A percentile compares a stretch with the other conserved stretches of the same genome.
phyloP scores from a whole-genome alignment of 495 filamentous ascomycete genomes.

The Neurospora tetrasperma region DNA sequence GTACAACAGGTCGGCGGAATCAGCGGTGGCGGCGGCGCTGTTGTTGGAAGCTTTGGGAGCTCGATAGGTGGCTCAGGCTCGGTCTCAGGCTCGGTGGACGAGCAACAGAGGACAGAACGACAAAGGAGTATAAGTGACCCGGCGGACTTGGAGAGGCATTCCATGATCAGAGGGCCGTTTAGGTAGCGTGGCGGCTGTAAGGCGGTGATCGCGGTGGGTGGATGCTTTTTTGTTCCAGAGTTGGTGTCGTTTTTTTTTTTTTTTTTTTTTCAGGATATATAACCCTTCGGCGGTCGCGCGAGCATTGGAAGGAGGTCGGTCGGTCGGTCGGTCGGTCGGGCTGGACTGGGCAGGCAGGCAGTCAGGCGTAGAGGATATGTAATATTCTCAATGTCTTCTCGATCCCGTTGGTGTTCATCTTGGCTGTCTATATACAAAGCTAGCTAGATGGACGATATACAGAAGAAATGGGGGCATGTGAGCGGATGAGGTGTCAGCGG shows the following conservation, averaged over 20 bases:
- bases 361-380: not conserved
- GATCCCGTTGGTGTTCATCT: not conserved
- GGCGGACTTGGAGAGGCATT: conserved; percentile 22
- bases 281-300: not conserved
- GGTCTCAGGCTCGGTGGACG: conserved; percentile 7
- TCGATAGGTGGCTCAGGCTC: not conserved
- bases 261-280: not conserved
- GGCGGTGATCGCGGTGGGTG: not conserved
- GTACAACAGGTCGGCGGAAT: not conserved
- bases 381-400: not conserved
- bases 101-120: conserved; percentile 40
- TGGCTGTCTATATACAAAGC: not conserved
- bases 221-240: not conserved
- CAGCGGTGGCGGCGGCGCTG: not conserved
- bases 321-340: not conserved
- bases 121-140: conserved; percentile 43
- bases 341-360: not conserved
- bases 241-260: not conserved
- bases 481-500: not conserved
- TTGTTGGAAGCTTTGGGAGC: not conserved
- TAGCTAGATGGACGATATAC: not conserved
- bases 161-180: conserved; percentile 7
- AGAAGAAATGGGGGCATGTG: not conserved
- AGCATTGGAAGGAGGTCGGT: not conserved
- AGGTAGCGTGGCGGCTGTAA: not conserved